phyloP scores from a whole-genome alignment of 2,329 filamentous ascomycete genomes.

The Neopestalotiopsis sp. region DNA sequence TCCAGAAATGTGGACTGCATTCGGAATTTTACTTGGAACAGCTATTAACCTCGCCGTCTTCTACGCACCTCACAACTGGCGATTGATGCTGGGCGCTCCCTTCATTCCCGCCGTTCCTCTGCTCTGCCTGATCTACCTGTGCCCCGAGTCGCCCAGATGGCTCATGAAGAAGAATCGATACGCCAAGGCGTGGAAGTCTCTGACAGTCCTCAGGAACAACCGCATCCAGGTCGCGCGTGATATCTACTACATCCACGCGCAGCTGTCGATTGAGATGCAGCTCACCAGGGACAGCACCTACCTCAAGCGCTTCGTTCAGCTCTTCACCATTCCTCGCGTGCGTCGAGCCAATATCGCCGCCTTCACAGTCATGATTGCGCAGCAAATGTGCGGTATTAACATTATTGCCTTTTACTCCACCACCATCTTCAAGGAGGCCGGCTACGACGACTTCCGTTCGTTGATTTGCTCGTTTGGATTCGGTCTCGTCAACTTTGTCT shows the following conservation, averaged over 20 bases:
- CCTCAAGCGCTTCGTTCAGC: constrained; percentile 64
- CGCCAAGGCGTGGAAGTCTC: constrained; percentile 61
- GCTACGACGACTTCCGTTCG: constrained; percentile 58
- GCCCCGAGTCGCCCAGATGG: constrained; percentile 70
- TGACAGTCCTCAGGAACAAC: constrained; percentile 57
- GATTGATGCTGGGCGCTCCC: constrained; percentile 55
- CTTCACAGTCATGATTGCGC: constrained; percentile 79
- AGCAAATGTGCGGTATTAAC: constrained; percentile 66
- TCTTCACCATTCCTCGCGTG: constrained; percentile 72
- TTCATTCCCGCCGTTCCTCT: constrained; percentile 66
- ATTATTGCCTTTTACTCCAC: constrained; percentile 63
- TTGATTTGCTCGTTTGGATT: constrained; percentile 69
- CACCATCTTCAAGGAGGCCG: constrained; percentile 63
- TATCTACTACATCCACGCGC: constrained; percentile 67
- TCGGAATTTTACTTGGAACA: constrained; percentile 67
- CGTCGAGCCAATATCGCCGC: constrained; percentile 77
- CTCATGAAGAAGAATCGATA: constrained; percentile 71
- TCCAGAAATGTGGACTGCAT: constrained; percentile 63
- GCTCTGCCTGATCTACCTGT: constrained; percentile 65
- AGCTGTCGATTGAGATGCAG: constrained; percentile 64
- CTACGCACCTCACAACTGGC: constrained; percentile 39
- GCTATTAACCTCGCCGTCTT: constrained; percentile 62
- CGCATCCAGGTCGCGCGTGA: constrained; percentile 64
- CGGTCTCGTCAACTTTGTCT: constrained; percentile 68
- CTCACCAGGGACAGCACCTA: constrained; percentile 59